phyloP scores from a whole-genome alignment of 2,329 filamentous ascomycete genomes.

The Plenodomus tracheiphilus region DNA sequence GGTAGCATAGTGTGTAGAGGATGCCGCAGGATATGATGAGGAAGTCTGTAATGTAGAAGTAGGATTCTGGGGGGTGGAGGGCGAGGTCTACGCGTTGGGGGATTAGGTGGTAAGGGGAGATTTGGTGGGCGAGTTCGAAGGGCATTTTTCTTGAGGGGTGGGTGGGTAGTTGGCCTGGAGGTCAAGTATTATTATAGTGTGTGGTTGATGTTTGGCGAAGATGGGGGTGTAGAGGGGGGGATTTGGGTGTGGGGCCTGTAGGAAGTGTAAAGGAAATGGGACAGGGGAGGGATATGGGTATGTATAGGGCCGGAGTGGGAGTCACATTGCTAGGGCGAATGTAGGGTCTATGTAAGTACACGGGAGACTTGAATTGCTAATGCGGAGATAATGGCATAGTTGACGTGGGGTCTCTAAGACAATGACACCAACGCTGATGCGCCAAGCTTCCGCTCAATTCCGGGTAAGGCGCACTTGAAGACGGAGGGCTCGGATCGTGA shows the following conservation, averaged over 20 bases:
- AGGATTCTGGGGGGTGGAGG: slow-evolving; percentile 44
- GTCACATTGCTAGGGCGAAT: background rate
- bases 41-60: slow-evolving; percentile 48
- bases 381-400: background rate
- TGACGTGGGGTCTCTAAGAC: background rate
- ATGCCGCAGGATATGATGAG: slow-evolving; percentile 47
- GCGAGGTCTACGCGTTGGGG: slow-evolving; percentile 55
- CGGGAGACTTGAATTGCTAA: background rate
- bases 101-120: slow-evolving; percentile 53
- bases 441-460: slow-evolving; percentile 28
- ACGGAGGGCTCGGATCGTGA: background rate
- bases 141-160: slow-evolving; percentile 23
- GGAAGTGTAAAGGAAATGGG: background rate
- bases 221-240: background rate
- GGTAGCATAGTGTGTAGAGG: slow-evolving; percentile 47
- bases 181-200: too few relatives aligned
- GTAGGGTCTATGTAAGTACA: background rate
- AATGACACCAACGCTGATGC: slow-evolving; percentile 13
- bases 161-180: too few relatives aligned
- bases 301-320: background rate
- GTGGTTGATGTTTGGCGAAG: background rate
- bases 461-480: slow-evolving; percentile 8
- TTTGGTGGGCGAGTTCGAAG: slow-evolving; percentile 34
- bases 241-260: background rate
- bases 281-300: background rate